Evolutionary conservation across 2,329 filamentous ascomycete genomes (phyloP).

Genomic region (Fusarium sp.): DNA sequence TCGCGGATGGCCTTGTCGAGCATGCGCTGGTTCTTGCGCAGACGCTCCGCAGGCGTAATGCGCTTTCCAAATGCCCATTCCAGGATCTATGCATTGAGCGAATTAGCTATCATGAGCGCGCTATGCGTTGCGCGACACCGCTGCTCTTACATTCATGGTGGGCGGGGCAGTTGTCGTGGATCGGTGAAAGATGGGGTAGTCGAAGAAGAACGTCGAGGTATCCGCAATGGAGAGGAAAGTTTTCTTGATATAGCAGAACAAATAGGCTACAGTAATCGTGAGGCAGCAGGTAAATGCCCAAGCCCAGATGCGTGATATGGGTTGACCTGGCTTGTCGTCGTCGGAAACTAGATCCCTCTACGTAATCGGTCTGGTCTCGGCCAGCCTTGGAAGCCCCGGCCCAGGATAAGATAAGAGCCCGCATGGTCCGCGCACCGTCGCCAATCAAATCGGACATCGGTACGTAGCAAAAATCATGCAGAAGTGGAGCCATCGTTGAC

Average conservation of each 20-base stretch:
- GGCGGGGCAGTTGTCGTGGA: conserved; percentile 29
- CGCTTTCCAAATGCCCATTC: conserved; percentile 99
- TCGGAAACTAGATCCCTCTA: conserved; percentile 29
- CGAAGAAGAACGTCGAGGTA: not conserved
- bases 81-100: conserved; percentile 72
- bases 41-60: conserved; percentile 93
- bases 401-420: conserved; percentile 45
- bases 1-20: conserved; percentile 98
- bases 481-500: conserved; percentile 39
- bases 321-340: conserved; percentile 26
- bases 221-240: not conserved
- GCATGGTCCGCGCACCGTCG: conserved; percentile 28
- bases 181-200: conserved; percentile 1
- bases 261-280: conserved; percentile 12
- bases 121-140: conserved; percentile 31
- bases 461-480: conserved; percentile 50
- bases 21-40: conserved; percentile 94
- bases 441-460: conserved; percentile 47
- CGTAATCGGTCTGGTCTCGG: conserved; percentile 30
- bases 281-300: conserved; percentile 37
- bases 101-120: conserved; percentile 34
- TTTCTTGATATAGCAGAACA: not conserved
- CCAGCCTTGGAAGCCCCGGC: conserved; percentile 27
- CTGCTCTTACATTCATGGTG: conserved; percentile 46
- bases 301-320: conserved; percentile 31